phyloP scores from a whole-genome alignment of 345 rosid genomes.

The Heritiera fomes region DNA sequence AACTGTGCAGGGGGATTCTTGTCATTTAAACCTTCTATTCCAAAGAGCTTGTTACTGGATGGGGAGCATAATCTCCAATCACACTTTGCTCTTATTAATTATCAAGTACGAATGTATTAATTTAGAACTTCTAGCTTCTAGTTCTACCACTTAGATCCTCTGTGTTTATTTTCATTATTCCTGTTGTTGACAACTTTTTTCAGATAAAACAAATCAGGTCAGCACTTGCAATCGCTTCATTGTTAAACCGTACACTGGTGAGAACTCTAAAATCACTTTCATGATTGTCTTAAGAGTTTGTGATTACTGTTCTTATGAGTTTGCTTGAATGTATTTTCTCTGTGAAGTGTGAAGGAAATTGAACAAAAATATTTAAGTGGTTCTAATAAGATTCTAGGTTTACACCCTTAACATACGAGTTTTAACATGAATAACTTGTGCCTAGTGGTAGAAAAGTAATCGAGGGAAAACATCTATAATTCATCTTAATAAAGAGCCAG shows the following conservation, averaged over 20 bases:
- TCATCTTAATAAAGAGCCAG: background rate
- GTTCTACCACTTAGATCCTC: conserved; percentile 8
- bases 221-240: conserved; percentile 83
- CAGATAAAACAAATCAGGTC: conserved; percentile 94
- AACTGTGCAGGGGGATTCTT: conserved; percentile 81
- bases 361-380: background rate
- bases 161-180: conserved; percentile 27
- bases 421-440: background rate
- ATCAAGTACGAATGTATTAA: conserved; percentile 62
- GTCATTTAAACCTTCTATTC: conserved; percentile 84
- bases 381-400: background rate
- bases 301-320: background rate
- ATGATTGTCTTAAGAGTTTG: background rate
- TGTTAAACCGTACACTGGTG: conserved; percentile 90
- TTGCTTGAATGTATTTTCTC: background rate
- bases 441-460: conserved; percentile 5
- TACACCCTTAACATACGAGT: background rate
- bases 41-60: conserved; percentile 76
- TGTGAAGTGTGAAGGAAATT: background rate
- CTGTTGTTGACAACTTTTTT: conserved; percentile 26
- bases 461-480: background rate
- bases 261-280: conserved; percentile 32
- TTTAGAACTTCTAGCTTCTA: conserved; percentile 21
- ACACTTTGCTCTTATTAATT: conserved; percentile 78
- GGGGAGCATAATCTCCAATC: conserved; percentile 80